Conservation (phyloP, 192 early-diverging fungal species). For the Phlyctochytrium arcticum region DNA sequence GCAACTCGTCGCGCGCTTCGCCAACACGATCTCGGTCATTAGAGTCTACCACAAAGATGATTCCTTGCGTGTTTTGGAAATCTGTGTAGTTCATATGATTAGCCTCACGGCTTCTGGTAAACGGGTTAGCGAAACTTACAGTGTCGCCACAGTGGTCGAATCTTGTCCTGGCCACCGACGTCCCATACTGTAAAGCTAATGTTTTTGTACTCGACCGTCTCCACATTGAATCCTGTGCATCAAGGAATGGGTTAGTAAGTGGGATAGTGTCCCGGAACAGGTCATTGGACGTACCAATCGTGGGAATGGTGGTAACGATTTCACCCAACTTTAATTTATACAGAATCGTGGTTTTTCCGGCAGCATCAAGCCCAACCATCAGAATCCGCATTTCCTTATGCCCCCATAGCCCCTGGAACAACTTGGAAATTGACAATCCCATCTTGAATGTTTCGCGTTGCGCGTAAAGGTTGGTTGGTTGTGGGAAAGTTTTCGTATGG, state of each 20-base stretch:
- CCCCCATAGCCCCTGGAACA: conserved; percentile 64
- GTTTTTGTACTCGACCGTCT: conserved; percentile 98
- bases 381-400: conserved; percentile 96
- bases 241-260: neutral
- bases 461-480: too few species aligned
- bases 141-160: conserved; percentile 96
- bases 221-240: conserved; percentile 89
- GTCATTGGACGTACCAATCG: conserved; percentile 70
- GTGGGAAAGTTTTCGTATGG: too few species aligned
- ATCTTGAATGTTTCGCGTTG: too few species aligned
- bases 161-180: conserved; percentile 98
- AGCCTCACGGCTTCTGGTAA: neutral
- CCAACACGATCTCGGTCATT: conserved; percentile 90
- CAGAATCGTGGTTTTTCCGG: conserved; percentile 93
- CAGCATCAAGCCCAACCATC: conserved; percentile 67
- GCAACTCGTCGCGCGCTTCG: conserved; percentile 92
- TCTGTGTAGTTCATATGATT: conserved; percentile 58
- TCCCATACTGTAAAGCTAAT: conserved; percentile 98
- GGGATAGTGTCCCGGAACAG: neutral
- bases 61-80: conserved; percentile 94
- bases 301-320: conserved; percentile 98
- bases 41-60: conserved; percentile 97
- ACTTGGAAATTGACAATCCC: conserved; percentile 62
- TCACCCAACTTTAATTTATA: conserved; percentile 99
- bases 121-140: conserved; percentile 51